Percentiles rank a stretch among this genome's conserved stretches.
phyloP scores from a whole-genome alignment of 805 yeast species.

The Lachancea fermentati region DNA sequence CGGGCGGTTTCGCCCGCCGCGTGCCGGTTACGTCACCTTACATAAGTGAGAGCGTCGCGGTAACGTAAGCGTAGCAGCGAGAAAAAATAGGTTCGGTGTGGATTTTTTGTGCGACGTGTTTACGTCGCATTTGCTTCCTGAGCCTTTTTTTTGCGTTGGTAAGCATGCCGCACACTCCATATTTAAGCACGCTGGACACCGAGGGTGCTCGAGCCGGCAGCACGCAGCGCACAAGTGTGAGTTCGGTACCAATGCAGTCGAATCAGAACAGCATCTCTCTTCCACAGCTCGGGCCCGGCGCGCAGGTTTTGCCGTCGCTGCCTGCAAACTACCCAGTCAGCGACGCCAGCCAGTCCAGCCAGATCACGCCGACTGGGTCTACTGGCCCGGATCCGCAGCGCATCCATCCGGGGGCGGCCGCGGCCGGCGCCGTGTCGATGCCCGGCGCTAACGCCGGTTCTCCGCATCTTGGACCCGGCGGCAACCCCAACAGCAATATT shows the following conservation, averaged over 20 bases:
- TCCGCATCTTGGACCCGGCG: no score
- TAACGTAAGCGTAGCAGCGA: neutral
- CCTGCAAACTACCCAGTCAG: neutral
- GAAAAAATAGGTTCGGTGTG: no score
- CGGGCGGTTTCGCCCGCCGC: neutral
- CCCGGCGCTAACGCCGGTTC: no score
- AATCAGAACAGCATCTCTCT: neutral
- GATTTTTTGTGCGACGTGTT: neutral
- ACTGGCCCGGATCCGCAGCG: neutral
- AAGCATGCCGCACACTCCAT: neutral
- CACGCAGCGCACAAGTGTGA: neutral
- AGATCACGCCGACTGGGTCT: neutral
- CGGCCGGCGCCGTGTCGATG: neutral
- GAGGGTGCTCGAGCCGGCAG: neutral
- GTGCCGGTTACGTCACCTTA: neutral
- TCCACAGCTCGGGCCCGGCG: neutral
- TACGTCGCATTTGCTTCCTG: neutral
- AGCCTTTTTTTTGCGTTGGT: neutral
- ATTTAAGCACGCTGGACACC: neutral
- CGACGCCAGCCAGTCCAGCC: neutral
- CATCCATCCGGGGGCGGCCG: neutral
- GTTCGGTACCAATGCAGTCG: neutral
- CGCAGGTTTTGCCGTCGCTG: conserved; percentile 1
- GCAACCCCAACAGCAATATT: neutral
- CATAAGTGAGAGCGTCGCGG: neutral